phyloP scores from a whole-genome alignment of 2,329 filamentous ascomycete genomes.

The Fusarium tuaranense region DNA sequence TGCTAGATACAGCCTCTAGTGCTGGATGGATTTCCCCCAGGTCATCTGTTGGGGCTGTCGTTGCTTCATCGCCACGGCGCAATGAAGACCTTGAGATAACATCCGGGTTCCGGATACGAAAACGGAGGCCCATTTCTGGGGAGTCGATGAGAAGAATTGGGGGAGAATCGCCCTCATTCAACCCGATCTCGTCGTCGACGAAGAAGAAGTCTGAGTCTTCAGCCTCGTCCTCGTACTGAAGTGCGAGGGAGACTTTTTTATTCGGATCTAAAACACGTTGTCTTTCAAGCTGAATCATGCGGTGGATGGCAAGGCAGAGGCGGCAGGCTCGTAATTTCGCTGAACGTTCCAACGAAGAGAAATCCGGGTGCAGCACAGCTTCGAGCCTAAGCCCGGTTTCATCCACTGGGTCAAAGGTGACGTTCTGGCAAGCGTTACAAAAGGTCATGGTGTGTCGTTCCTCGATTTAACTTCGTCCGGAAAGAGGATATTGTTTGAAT shows the following conservation, averaged over 20 bases:
- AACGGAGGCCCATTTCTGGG: not conserved
- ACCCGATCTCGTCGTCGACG: not conserved
- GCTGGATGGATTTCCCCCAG: not conserved
- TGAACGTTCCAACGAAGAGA: not conserved
- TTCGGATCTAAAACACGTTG: not conserved
- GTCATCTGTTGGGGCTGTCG: not conserved
- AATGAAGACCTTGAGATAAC: not conserved
- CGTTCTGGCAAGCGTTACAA: not conserved
- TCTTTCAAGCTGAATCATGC: not conserved
- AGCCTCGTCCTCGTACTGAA: not conserved
- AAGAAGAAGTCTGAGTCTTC: not conserved
- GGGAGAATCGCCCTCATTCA: not conserved
- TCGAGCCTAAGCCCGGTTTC: not conserved
- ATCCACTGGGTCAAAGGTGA: not conserved
- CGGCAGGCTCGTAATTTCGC: not conserved
- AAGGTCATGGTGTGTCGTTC: not conserved
- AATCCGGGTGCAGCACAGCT: not conserved
- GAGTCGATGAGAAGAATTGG: not conserved
- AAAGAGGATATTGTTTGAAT: not conserved
- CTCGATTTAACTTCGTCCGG: not conserved
- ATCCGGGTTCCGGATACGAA: not conserved
- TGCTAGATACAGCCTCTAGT: not conserved
- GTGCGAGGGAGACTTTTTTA: not conserved
- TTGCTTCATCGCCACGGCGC: not conserved
- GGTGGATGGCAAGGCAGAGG: not conserved